Evolutionary conservation across 768 basidiomycete species (phyloP).

Genomic region (Brasilioporus rufonigricans): DNA sequence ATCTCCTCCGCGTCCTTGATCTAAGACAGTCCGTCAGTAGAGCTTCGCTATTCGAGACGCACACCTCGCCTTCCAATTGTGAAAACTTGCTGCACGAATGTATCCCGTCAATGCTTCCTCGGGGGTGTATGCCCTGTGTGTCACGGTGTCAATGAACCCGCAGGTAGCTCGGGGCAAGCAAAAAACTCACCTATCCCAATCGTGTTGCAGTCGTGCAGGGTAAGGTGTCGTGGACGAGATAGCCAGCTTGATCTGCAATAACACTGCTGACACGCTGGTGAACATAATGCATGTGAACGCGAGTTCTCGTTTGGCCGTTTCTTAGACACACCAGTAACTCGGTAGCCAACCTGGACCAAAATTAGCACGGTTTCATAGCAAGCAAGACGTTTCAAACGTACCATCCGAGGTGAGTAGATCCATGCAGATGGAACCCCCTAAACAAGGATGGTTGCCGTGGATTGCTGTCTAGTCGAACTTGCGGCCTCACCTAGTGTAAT

Average conservation of each 20-base stretch:
- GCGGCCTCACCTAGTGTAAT: conserved; percentile 52
- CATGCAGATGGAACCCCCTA: conserved; percentile 75
- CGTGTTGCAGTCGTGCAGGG: conserved; percentile 53
- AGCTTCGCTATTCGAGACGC: neutral
- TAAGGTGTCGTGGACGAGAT: conserved; percentile 65
- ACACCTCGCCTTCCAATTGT: conserved; percentile 57
- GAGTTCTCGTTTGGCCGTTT: neutral
- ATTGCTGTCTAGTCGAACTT: neutral
- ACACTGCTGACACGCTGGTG: conserved; percentile 38
- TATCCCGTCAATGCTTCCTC: conserved; percentile 62
- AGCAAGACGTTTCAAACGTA: neutral
- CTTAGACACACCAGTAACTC: conserved; percentile 49
- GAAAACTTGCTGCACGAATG: conserved; percentile 60
- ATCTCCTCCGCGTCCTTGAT: conserved; percentile 22
- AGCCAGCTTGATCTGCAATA: conserved; percentile 68
- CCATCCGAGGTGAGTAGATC: conserved; percentile 65
- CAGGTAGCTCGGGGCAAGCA: neutral
- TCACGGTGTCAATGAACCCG: neutral
- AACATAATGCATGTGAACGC: neutral
- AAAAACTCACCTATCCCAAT: conserved; percentile 44
- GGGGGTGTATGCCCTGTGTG: conserved; percentile 41
- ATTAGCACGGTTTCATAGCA: neutral
- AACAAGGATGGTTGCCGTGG: neutral
- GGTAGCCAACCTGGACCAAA: conserved; percentile 48
- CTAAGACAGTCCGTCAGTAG: conserved; percentile 10